Percentiles rank a stretch among this genome's conserved stretches.
phyloP scores from a whole-genome alignment of 1,284 basidiomycete species.

The Marasmius tenuissimus region DNA sequence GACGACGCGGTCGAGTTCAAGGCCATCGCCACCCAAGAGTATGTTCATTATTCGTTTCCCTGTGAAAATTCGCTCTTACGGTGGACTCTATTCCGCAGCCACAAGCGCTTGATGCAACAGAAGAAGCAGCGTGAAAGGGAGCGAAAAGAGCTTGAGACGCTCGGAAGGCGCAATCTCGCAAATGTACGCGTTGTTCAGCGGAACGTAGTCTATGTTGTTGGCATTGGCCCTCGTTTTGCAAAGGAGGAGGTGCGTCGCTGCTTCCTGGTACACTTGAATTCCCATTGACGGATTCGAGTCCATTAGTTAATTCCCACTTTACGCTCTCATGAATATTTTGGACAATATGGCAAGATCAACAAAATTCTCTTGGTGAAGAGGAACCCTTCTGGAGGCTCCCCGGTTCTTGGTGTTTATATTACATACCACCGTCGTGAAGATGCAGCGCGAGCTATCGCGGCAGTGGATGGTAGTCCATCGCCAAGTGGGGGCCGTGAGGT shows the following conservation, averaged over 20 bases:
- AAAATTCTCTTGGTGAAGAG: conserved; percentile 96
- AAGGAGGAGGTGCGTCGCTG: conserved; percentile 87
- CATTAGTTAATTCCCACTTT: conserved; percentile 88
- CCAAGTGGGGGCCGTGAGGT: conserved; percentile 79
- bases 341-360: conserved; percentile 97
- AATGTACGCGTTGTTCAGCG: conserved; percentile 97
- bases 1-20: conserved; percentile 95
- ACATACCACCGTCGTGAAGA: conserved; percentile 96
- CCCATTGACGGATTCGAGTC: conserved; percentile 8
- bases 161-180: conserved; percentile 86
- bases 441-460: conserved; percentile 89
- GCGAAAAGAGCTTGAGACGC: conserved; percentile 90
- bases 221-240: conserved; percentile 86
- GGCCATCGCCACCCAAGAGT: conserved; percentile 96
- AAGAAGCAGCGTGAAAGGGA: conserved; percentile 96
- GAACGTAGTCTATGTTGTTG: conserved; percentile 95
- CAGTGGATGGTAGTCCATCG: conserved; percentile 88
- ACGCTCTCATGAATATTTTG: conserved; percentile 96
- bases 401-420: conserved; percentile 93
- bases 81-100: conserved; percentile 47
- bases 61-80: background rate
- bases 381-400: conserved; percentile 69
- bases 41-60: conserved; percentile 33
- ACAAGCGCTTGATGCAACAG: conserved; percentile 93
- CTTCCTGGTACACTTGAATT: conserved; percentile 2